A percentile compares a stretch with the other conserved stretches of the same genome.
Conservation (phyloP, 2,329 filamentous ascomycete species). For the Pestalotiopsis sp. region DNA sequence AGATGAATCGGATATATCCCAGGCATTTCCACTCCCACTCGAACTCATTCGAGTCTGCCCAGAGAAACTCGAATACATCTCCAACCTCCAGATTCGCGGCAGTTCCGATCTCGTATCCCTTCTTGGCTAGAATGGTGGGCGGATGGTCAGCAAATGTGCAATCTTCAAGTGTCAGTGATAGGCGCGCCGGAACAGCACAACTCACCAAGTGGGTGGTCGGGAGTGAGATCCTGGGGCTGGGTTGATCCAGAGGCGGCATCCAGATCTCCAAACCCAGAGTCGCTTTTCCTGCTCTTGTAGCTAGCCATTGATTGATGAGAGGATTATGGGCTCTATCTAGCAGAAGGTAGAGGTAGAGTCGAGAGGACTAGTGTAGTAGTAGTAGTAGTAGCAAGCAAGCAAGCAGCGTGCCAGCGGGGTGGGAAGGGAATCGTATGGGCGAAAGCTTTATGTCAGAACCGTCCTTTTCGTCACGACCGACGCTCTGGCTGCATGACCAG, state of each 20-base stretch:
- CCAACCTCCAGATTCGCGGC: constrained; percentile 34
- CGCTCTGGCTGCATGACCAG: not conserved
- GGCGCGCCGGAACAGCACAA: not conserved
- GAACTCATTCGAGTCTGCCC: constrained; percentile 35
- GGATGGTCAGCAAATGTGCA: not conserved
- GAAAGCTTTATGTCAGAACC: constrained; percentile 6
- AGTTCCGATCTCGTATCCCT: constrained; percentile 35
- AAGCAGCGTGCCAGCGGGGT: not conserved
- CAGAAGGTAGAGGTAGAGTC: not conserved
- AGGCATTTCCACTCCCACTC: constrained; percentile 40
- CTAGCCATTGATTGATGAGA: constrained; percentile 4
- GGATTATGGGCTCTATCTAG: not conserved
- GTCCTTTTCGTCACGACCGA: not conserved
- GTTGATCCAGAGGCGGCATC: constrained; percentile 7
- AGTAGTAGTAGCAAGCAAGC: not conserved
- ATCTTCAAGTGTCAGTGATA: not conserved
- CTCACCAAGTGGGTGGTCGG: constrained; percentile 8
- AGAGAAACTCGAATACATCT: constrained; percentile 39
- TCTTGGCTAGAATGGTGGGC: constrained; percentile 24
- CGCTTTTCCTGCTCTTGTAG: not conserved
- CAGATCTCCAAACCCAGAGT: constrained; percentile 5
- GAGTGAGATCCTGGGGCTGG: not conserved
- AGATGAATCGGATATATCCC: constrained; percentile 36
- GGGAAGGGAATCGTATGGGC: not conserved
- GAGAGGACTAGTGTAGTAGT: not conserved